Base-by-base conservation (phyloP, 768 basidiomycete genomes). In the Scleroderma bovista region DNA sequence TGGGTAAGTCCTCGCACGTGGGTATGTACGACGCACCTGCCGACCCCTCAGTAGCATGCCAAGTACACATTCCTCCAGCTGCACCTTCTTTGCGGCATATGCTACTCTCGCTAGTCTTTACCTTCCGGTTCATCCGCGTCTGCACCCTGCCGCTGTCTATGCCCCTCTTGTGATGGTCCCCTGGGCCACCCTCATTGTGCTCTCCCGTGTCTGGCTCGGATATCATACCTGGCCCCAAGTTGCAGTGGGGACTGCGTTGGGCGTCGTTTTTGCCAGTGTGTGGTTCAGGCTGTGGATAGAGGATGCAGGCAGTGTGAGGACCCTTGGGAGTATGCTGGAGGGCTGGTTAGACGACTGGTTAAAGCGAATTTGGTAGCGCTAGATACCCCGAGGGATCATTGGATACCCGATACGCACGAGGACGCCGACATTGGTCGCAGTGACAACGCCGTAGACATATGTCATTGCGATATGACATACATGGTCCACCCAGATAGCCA, bases 171-270 rank as follows among this genome's bases (percentile, higher is more conserved):
- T 85, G 41, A 69, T 75, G 3, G 53, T 81, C 11, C 79, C 84
- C 2, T 84, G 76, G 74, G 75, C 85, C 11, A 52, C 59, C 32
- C 56, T 74, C 15, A 77, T 90, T 38, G 70, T 79, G 5, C 57
- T 77, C 45, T 91, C 88, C 10, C 73, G 88, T 44, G 75, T 88
- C 26, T 81, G 80, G 84, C 75, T 91, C 12, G 85, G 86, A 5
- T 81, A 90, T 55, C 88, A 91, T 64, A 88, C 86, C 10, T 75
- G 75, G 75, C 68, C 72, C 0, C 88, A 91, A 54, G 84, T 89
- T 16, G 60, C 67, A 9, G 86, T 71, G 23, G 88, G 88, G 1
- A 69, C 66, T 29, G 62, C 65, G 2, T 81, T 78, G 49, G 88
- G 88, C 0, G 51, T 77, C 10, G 61, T 60, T 3, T 80, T 79